Conservation (phyloP, 2,329 filamentous ascomycete genomes). For the Dryadomyces sulphureus region DNA sequence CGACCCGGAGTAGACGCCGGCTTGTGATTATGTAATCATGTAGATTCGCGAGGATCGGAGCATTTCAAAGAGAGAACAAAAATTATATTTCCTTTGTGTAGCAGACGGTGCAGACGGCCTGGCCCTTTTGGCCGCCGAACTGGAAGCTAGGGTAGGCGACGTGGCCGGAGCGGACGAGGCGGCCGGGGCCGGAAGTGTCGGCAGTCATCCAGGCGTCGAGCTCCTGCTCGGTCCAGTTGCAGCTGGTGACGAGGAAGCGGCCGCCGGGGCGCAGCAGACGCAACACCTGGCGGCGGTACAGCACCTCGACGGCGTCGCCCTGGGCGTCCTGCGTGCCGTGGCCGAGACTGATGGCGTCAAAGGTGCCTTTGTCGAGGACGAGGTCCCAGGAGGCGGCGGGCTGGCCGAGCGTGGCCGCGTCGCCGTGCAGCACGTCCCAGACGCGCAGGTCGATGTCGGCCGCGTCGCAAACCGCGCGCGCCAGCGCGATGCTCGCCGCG, state of each 20-base stretch:
- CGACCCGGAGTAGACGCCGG: slow-evolving; percentile 8
- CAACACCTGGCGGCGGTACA: slow-evolving; percentile 56
- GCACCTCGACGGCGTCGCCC: slow-evolving; percentile 46
- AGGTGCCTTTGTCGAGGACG: slow-evolving; percentile 95
- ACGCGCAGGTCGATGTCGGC: slow-evolving; percentile 27
- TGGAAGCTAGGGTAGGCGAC: slow-evolving; percentile 76
- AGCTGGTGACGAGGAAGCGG: slow-evolving; percentile 77
- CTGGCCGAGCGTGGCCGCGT: slow-evolving; percentile 15
- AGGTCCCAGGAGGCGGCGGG: slow-evolving; percentile 57
- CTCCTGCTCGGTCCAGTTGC: slow-evolving; percentile 95
- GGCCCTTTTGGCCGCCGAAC: slow-evolving; percentile 78
- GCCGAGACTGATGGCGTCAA: slow-evolving; percentile 80
- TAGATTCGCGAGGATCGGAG: not conserved
- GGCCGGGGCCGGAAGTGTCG: slow-evolving; percentile 7
- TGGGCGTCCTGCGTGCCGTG: slow-evolving; percentile 23
- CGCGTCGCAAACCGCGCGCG: slow-evolving; percentile 41
- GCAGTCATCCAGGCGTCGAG: slow-evolving; percentile 63
- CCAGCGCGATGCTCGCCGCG: slow-evolving; percentile 56
- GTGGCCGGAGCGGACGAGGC: slow-evolving; percentile 46
- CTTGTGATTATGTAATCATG: not conserved
- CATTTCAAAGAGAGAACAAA: too few species aligned
- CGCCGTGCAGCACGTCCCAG: slow-evolving; percentile 48
- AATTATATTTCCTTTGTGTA: slow-evolving; percentile 34
- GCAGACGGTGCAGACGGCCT: slow-evolving; percentile 77
- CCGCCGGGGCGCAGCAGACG: slow-evolving; percentile 55